Evolutionary conservation across 148 eudicot species (phyloP), one percentile per base, ranked within the genome.

Genomic region (Arbutus unedo): DNA sequence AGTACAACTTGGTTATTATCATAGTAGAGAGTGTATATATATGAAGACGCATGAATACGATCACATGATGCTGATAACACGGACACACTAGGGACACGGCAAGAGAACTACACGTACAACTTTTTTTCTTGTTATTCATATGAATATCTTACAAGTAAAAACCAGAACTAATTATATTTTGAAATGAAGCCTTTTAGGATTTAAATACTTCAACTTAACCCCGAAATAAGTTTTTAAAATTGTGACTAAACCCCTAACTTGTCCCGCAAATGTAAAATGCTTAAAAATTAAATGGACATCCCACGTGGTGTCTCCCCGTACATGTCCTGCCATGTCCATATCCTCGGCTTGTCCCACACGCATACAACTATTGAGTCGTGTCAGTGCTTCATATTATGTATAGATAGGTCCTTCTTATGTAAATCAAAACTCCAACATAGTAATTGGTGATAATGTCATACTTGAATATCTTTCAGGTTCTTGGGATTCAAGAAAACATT

Each of bases 401-500:
- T 71, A 4, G 4, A 13, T 14, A 3, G 10, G 21, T 44, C 15
- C 21, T 54, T 16, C 0, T 73, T 18, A 45, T 7, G 4, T 76
- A 4, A 3, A 55, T 18, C 9, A 0, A 14, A 31, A 31, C 19
- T 60, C 19, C n/a, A 8, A 78, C 18, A 6, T 21, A 8, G 25
- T 31, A 19, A 41, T 21, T 41, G 38, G 38, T 31, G 38, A 31
- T 16, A 15, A 48, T 5, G 59, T 43, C 56, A 57, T 53, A 56
- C 67, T 80, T 31, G 66, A 23, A 10, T 74, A 56, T 60, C 81
- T 19, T 87, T 74, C 91, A 96, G 99, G 89, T 89, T 87, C 85
- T 94, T 96, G 56, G 97, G 98, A n/a, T 96, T 85, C 89, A 96
- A 94, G 92, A 89, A 86, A 89, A 96, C 99, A n/a, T 88, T 96